Percentiles rank a stretch among this genome's conserved stretches.
Evolutionary conservation across 176 grass and related monocot species (phyloP).

Genomic region (Ananas comosus): DNA sequence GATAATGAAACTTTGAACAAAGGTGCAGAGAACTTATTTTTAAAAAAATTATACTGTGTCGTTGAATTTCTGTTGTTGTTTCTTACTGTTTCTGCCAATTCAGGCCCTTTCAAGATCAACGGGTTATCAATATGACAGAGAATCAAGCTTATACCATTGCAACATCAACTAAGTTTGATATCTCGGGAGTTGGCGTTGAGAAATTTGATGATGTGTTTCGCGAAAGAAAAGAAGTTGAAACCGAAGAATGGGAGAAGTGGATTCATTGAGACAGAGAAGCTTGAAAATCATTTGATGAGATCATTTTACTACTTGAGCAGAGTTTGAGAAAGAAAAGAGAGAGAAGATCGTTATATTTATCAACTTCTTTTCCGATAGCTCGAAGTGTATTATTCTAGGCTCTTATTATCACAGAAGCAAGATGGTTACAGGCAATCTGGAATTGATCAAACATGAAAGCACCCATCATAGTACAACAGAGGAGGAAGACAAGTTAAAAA

Average conservation of each 20-base stretch:
- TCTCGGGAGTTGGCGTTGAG: slow-evolving; percentile 46
- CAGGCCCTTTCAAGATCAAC: slow-evolving; percentile 91
- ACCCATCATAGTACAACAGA: not conserved
- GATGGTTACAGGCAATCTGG: not conserved
- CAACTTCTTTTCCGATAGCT: not conserved
- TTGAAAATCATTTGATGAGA: not conserved
- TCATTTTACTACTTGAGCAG: not conserved
- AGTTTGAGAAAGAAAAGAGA: slow-evolving; percentile 20
- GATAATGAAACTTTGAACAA: no score
- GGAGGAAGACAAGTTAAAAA: not conserved
- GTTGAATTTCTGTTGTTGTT: not conserved
- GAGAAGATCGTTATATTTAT: not conserved
- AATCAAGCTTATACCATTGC: slow-evolving; percentile 70
- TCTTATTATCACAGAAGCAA: slow-evolving; percentile 4
- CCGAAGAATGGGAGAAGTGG: slow-evolving; percentile 58
- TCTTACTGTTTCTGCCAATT: not conserved
- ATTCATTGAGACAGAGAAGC: slow-evolving; percentile 64
- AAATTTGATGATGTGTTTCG: slow-evolving; percentile 81
- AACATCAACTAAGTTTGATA: slow-evolving; percentile 80
- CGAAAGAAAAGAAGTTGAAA: slow-evolving; percentile 70
- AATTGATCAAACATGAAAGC: not conserved
- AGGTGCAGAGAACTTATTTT: no score
- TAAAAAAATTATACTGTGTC: not conserved
- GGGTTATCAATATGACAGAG: slow-evolving; percentile 70
- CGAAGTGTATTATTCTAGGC: not conserved